Conservation (phyloP, 177 flowering plant species). For the Telopea speciosissima region DNA sequence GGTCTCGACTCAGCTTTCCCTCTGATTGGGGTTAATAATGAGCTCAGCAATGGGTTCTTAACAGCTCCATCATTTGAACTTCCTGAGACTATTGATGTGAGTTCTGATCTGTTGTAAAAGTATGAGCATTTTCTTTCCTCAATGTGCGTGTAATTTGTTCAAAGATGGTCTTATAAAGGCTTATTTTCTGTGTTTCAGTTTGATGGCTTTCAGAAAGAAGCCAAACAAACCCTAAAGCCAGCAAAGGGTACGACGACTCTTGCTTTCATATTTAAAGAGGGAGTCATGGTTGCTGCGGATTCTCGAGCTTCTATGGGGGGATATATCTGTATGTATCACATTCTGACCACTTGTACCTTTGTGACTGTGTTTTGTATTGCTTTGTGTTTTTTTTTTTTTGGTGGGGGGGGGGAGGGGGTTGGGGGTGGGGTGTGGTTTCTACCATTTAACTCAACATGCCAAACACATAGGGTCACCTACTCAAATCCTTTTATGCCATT, state of each 20-base stretch:
- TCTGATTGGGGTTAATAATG: conserved; percentile 20
- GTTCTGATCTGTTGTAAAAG: conserved; percentile 13
- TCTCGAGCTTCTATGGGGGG: conserved; percentile 99
- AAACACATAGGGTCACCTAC: no score
- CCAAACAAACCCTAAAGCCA: conserved; percentile 89
- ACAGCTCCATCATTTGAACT: conserved; percentile 50
- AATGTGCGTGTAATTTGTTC: not conserved
- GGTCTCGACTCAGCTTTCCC: conserved; percentile 53
- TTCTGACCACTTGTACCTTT: not conserved
- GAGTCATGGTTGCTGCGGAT: conserved; percentile 99
- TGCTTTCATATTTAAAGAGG: conserved; percentile 92
- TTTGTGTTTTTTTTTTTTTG: not conserved
- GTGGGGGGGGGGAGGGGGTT: not conserved
- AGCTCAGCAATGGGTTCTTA: conserved; percentile 27
- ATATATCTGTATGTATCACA: conserved; percentile 66
- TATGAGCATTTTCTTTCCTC: not conserved
- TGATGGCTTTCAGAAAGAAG: conserved; percentile 82
- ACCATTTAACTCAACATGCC: not conserved
- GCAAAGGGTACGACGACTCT: conserved; percentile 98
- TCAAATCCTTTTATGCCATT: no score
- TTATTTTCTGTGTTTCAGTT: conserved; percentile 39
- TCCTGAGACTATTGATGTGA: conserved; percentile 51
- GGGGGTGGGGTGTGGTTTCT: not conserved
- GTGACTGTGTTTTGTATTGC: not conserved
- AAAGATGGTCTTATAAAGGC: not conserved